These are phyloP conservation scores for Podaxis rugospora DNA, from an alignment of 768 basidiomycete genomes.

Conservation along the genomic window DNA sequence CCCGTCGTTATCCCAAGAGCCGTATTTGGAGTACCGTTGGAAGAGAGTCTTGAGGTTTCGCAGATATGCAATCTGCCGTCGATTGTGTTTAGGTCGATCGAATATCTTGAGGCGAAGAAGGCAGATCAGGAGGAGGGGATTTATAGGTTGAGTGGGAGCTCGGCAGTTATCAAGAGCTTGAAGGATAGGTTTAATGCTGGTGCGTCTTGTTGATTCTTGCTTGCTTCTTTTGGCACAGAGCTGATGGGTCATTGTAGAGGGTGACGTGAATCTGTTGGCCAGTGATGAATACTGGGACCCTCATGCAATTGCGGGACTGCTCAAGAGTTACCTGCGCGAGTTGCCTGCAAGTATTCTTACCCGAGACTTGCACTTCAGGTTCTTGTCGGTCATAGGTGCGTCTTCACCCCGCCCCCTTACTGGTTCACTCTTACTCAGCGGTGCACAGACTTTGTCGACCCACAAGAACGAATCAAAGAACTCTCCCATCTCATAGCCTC, in stretches of 20 bases:
- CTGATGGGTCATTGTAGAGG: slow-evolving; percentile 50
- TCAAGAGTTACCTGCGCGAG: slow-evolving; percentile 93
- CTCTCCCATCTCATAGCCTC: slow-evolving; percentile 81
- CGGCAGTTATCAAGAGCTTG: slow-evolving; percentile 89
- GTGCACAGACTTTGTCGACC: slow-evolving; percentile 75
- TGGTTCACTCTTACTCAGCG: neutral
- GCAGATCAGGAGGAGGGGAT: slow-evolving; percentile 98
- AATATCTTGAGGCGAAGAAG: slow-evolving; percentile 90
- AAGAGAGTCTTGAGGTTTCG: slow-evolving; percentile 85
- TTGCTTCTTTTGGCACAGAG: neutral
- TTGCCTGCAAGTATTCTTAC: slow-evolving; percentile 91
- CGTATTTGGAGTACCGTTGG: slow-evolving; percentile 85
- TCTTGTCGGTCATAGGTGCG: slow-evolving; percentile 91
- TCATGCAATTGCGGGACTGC: slow-evolving; percentile 92
- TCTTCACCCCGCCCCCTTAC: slow-evolving; percentile 11
- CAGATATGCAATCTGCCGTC: slow-evolving; percentile 90
- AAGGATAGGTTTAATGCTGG: slow-evolving; percentile 92
- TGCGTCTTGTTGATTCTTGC: slow-evolving; percentile 31
- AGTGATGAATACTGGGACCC: slow-evolving; percentile 96
- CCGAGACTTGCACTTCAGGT: slow-evolving; percentile 84
- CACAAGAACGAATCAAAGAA: slow-evolving; percentile 84
- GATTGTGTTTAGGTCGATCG: slow-evolving; percentile 91
- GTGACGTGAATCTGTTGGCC: slow-evolving; percentile 87
- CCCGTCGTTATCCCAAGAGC: slow-evolving; percentile 50
- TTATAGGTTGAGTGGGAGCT: slow-evolving; percentile 91